Percentiles rank a stretch among this genome's conserved stretches.
Evolutionary conservation across 2,329 filamentous ascomycete genomes (phyloP).

Genomic region (Microsporum audouinii): DNA sequence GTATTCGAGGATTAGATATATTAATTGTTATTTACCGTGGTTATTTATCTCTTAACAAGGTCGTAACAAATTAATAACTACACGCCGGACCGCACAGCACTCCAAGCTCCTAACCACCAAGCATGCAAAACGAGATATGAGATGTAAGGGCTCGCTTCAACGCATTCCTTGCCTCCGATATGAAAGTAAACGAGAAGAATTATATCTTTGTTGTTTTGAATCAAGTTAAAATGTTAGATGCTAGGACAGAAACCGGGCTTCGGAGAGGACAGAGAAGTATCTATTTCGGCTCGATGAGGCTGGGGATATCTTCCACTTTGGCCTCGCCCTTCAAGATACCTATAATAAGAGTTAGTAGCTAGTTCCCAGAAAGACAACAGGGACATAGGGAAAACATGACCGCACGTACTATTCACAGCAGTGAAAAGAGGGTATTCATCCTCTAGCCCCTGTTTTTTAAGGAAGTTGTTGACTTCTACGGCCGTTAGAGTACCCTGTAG

Average conservation of each 20-base stretch:
- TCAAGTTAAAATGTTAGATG: background rate
- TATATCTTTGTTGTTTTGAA: background rate
- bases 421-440: conserved; percentile 86
- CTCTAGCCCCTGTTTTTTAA: conserved; percentile 66
- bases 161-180: background rate
- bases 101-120: background rate
- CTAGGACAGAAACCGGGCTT: background rate
- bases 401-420: conserved; percentile 55
- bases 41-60: background rate
- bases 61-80: background rate
- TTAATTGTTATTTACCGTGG: background rate
- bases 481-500: conserved; percentile 90
- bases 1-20: background rate
- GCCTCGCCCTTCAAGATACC: conserved; percentile 66
- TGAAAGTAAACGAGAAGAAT: background rate
- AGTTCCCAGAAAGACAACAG: background rate
- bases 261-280: background rate
- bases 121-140: background rate
- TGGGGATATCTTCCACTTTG: conserved; percentile 69
- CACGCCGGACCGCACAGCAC: background rate
- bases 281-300: conserved; percentile 45
- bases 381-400: background rate
- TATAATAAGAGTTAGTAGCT: conserved; percentile 20
- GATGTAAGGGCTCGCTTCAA: background rate
- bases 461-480: conserved; percentile 77